A percentile compares a stretch with the other conserved stretches of the same genome.
phyloP scores from a whole-genome alignment of 108 stramenopile genomes.

The Skeletonema tropicum region DNA sequence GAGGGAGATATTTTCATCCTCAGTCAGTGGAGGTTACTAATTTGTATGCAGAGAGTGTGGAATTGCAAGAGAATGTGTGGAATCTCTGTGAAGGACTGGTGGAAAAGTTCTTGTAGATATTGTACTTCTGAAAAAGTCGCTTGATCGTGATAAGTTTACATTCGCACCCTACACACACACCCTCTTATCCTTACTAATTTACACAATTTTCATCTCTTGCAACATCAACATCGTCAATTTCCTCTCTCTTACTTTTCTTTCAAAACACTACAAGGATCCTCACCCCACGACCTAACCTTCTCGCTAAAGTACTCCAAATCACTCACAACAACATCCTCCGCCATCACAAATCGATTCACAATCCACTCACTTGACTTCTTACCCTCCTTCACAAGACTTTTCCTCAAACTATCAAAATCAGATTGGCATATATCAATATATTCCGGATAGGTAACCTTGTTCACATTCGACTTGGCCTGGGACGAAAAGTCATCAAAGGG shows the following conservation, averaged over 20 bases:
- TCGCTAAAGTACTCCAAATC: constrained; percentile 36
- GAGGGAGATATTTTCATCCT: constrained; percentile 65
- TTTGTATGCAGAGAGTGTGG: constrained; percentile 31
- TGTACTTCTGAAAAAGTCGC: neutral
- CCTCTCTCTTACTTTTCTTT: constrained; percentile 2
- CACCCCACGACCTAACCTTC: neutral
- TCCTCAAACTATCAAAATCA: constrained; percentile 22
- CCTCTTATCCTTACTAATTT: no score
- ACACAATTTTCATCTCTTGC: no score
- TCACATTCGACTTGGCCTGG: constrained; percentile 40
- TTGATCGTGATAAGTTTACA: no score
- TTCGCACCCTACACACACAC: no score
- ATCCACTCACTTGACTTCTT: constrained; percentile 47
- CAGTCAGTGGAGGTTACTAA: constrained; percentile 45
- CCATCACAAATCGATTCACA: constrained; percentile 32
- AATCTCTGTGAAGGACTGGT: constrained; percentile 52
- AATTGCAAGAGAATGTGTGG: constrained; percentile 54
- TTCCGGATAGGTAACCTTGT: constrained; percentile 35
- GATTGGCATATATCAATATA: constrained; percentile 51
- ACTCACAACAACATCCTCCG: constrained; percentile 49
- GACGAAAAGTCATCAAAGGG: constrained; percentile 30
- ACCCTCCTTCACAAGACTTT: constrained; percentile 25
- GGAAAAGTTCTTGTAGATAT: constrained; percentile 18
- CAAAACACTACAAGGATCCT: constrained; percentile 19
- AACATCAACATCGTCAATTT: neutral